A percentile compares a stretch with the other conserved stretches of the same genome.
Evolutionary conservation across 805 yeast species (phyloP).

Genomic region (Lachancea kluyveri): DNA sequence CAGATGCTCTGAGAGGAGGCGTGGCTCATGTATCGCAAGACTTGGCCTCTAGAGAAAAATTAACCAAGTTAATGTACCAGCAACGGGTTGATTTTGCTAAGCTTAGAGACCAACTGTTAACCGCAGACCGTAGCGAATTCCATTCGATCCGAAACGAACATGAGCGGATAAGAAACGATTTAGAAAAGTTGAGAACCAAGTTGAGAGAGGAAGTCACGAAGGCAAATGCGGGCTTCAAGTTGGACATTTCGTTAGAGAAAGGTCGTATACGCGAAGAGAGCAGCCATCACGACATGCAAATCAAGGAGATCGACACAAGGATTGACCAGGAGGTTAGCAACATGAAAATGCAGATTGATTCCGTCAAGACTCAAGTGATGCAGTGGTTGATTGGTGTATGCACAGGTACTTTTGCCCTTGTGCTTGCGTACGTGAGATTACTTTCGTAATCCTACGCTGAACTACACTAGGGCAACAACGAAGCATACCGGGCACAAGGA

Average conservation of each 20-base stretch:
- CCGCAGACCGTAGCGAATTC: conserved; percentile 81
- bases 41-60: conserved; percentile 77
- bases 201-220: conserved; percentile 89
- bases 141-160: conserved; percentile 78
- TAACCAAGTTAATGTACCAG: conserved; percentile 82
- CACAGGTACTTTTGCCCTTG: conserved; percentile 94
- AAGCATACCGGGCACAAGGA: no score
- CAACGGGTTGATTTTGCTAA: conserved; percentile 97
- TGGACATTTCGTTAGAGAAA: conserved; percentile 88
- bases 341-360: conserved; percentile 91
- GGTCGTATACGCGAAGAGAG: conserved; percentile 94
- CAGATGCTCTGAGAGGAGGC: conserved; percentile 74
- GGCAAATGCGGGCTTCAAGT: conserved; percentile 80
- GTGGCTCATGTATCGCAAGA: conserved; percentile 66
- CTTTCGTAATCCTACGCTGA: conserved; percentile 40
- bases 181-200: conserved; percentile 79
- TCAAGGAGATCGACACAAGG: conserved; percentile 90
- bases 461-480: not conserved
- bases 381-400: conserved; percentile 99
- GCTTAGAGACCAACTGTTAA: conserved; percentile 83
- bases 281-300: conserved; percentile 85
- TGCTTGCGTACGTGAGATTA: conserved; percentile 84
- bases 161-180: conserved; percentile 74
- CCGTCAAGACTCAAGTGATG: conserved; percentile 92
- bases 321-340: conserved; percentile 94